Evolutionary conservation across 768 basidiomycete species (phyloP).

Genomic region (Leccinum disarticulatum): DNA sequence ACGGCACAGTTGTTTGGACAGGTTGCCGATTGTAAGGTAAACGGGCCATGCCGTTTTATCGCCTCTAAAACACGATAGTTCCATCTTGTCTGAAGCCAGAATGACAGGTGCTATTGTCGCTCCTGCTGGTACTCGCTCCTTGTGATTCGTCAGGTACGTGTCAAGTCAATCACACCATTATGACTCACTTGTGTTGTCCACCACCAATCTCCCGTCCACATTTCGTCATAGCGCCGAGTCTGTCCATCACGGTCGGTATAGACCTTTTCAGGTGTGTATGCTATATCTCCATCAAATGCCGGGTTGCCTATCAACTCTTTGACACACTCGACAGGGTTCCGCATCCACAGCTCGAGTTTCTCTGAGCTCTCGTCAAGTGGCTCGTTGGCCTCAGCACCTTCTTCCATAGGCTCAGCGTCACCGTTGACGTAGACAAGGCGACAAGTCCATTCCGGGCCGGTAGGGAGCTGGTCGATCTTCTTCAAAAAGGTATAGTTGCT

Average conservation of each 20-base stretch:
- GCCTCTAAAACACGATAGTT: too few relatives aligned
- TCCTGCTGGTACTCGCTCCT: background rate
- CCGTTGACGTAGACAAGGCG: background rate
- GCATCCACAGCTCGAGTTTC: background rate
- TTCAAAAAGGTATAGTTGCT: background rate
- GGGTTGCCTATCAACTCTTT: background rate
- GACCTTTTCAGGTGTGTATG: too few relatives aligned
- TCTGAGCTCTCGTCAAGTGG: background rate
- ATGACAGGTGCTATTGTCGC: too few relatives aligned
- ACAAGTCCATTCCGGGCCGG: background rate
- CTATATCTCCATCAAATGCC: background rate
- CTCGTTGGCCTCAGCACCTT: background rate
- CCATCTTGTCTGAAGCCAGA: too few relatives aligned
- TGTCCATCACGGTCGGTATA: rapidly evolving
- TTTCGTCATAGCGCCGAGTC: background rate
- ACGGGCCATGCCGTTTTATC: too few relatives aligned
- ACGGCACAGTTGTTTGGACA: too few relatives aligned
- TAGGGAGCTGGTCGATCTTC: background rate
- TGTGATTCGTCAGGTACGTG: background rate
- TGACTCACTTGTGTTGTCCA: background rate
- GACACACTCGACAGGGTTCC: background rate
- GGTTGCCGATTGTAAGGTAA: too few relatives aligned
- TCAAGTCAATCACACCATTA: background rate
- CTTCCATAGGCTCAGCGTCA: background rate
- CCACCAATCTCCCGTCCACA: background rate